Base-by-base conservation (phyloP, 805 yeast genomes). In the Candida orba region DNA sequence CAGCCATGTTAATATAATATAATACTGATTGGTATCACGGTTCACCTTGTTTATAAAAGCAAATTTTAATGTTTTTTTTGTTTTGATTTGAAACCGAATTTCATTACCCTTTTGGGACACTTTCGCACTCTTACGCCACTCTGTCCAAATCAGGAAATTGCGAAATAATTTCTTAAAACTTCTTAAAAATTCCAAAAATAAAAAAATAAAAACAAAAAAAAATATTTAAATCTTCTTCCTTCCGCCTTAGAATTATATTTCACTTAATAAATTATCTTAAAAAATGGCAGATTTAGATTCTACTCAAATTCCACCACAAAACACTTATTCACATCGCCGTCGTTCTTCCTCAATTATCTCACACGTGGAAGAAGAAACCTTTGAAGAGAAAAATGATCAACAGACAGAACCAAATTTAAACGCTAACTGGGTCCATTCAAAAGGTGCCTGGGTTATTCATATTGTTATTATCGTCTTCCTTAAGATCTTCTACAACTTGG, bases 401-500 rank as follows among this genome's bases (percentile, higher is more conserved):
- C 82, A 84, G 42, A 71, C 89, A 40, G 78, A 84, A 52, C 90
- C 95, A 25, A 93, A 93, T 58, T 73, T 89, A 66, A 93, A 93
- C 62, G 97, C 97, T 24, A 81, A 81, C 53, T 91, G 99, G 99
- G 96, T 93, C 29, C 86, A 90, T 61, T 84, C 79, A 56, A 89
- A 91, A 57, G 99, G 95, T 39, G 98, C 98, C 1, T 93, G 99
- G 99, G 70, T 82, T 25, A 83, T 91, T 45, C 99, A 91, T 65
- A 71, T 93, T 39, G 95, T 89, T 25, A 75, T 93, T 38, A 86
- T 91, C 45, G 57, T 78, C 34, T 68, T 89, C 39, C 69, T 91
- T 45, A 87, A 88, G 58, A 58, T 85, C 22, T 78, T 87, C 49
- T 90, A 76, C 64, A 88, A 87, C 62, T 71, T 88, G 49, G 68